Evolutionary conservation across 192 early-diverging fungal genomes (phyloP), one percentile per base, ranked within the genome.

Genomic region (Coemansia sp.): DNA sequence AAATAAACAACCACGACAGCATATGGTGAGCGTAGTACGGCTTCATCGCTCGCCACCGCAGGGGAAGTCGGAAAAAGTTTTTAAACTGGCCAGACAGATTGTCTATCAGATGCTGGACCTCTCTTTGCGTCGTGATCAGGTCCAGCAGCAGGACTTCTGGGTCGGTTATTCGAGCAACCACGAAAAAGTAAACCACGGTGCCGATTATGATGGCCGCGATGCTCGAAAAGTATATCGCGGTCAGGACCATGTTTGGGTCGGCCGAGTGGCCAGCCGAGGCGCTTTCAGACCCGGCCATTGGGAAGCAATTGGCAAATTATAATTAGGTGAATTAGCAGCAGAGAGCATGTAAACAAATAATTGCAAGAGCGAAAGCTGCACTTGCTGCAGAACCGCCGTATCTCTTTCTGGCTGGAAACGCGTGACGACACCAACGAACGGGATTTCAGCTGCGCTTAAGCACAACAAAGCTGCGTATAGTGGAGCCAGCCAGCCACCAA

Each of bases 51-150:
- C 70, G 63, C 71, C 85, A 85, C 51, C 75, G 73, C 34, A 84
- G 55, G 4, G 84, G 77, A 54, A 88, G 66, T 0, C 77, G 75
- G 5, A 73, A 65, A 40, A 85, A 69, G 55, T 85, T 83, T 63
- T 66, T 74, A 29, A 74, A 67, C 64, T 86, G 87, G 34, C 80
- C 64, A 10, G 84, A 77, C 63, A 88, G 67, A 55, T 84, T 88
- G 50, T 88, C 85, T 0, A 83, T 78, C 3, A 88, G 71, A 60
- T 80, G 83, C 61, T 86, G 85, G 22, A 86, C 84, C 45, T 88
- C 85, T 7, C 77, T 73, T 67, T 86, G 84, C 1, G 87, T 85
- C 20, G 71, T 84, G n/a, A 88, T 83, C 61, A 85, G 78, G 56
- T 81, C 74, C 55, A 83, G 67, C 20, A 88, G 69, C 58, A 72